These are phyloP conservation scores for Microstegium vimineum DNA, from an alignment of 176 grass and related monocot genomes.

Conservation along the genomic window DNA sequence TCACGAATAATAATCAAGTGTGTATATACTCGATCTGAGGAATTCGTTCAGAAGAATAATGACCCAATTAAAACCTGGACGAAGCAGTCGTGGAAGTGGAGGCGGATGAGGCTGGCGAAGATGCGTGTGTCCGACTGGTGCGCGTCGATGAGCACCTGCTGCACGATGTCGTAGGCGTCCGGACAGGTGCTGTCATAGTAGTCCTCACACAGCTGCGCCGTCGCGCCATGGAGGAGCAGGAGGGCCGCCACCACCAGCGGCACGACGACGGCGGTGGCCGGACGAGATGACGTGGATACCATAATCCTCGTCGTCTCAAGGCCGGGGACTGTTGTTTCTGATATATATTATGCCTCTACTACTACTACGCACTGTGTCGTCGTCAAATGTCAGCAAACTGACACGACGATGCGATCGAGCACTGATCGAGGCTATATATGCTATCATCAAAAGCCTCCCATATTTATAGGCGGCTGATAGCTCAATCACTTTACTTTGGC, in stretches of 20 bases:
- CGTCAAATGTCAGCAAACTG: not conserved
- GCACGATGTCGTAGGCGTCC: conserved; percentile 40
- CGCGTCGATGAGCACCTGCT: conserved; percentile 39
- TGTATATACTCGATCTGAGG: too few relatives aligned
- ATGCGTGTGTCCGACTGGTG: conserved; percentile 49
- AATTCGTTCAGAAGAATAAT: too few relatives aligned
- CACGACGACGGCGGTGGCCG: not conserved
- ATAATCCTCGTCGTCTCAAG: too few relatives aligned
- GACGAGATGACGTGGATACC: too few relatives aligned
- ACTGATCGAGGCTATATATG: not conserved
- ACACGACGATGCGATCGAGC: not conserved
- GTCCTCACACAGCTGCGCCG: conserved; percentile 36
- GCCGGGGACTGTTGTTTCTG: too few relatives aligned
- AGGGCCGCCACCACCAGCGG: not conserved
- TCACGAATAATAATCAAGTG: too few relatives aligned
- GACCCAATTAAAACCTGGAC: too few relatives aligned
- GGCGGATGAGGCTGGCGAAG: conserved; percentile 35
- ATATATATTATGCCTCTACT: not conserved
- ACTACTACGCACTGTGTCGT: too few relatives aligned
- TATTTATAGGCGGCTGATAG: conserved; percentile 2
- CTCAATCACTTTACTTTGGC: not conserved
- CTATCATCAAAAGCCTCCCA: not conserved
- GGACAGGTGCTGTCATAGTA: conserved; percentile 59
- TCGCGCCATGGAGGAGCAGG: not conserved
- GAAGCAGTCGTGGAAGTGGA: conserved; percentile 45